These are phyloP conservation scores for Ceratocystis cubensis DNA, from an alignment of 2,329 filamentous ascomycete species.

Conservation along the genomic window DNA sequence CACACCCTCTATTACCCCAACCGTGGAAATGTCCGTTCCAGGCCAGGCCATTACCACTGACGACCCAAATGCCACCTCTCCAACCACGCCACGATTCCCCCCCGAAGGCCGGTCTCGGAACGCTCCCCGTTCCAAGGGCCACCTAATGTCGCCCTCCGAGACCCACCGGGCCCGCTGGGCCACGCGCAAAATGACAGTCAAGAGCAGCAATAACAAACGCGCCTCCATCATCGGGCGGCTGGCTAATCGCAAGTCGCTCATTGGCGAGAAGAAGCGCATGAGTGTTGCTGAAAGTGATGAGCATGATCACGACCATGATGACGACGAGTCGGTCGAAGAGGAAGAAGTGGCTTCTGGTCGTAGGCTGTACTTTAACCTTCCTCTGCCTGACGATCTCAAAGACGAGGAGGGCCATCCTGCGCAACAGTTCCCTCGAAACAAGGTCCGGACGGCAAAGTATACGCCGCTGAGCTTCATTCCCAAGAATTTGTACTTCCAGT, in stretches of 20 bases:
- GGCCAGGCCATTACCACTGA: conserved; percentile 20
- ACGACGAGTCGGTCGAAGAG: conserved; percentile 29
- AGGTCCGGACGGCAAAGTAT: conserved; percentile 96
- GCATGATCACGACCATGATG: conserved; percentile 29
- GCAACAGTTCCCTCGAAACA: conserved; percentile 70
- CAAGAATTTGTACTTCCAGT: conserved; percentile 95
- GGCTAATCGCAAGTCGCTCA: conserved; percentile 44
- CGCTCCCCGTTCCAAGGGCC: conserved; percentile 19
- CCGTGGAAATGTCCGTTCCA: conserved; percentile 17
- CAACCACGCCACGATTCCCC: conserved; percentile 18
- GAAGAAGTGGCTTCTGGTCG: conserved; percentile 31
- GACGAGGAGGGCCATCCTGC: conserved; percentile 70
- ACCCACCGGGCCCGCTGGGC: conserved; percentile 88
- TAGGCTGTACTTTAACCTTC: conserved; percentile 73
- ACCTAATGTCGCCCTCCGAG: conserved; percentile 18
- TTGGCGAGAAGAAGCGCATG: conserved; percentile 56
- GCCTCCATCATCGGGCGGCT: conserved; percentile 67
- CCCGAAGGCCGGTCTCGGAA: conserved; percentile 16
- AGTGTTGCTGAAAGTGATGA: conserved; percentile 28
- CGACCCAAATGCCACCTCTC: conserved; percentile 16
- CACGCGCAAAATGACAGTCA: conserved; percentile 71
- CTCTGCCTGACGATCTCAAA: conserved; percentile 59
- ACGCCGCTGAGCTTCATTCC: conserved; percentile 89
- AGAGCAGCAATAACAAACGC: conserved; percentile 66
- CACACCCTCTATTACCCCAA: conserved; percentile 16